Conservation (phyloP, 306 rosid genomes). For the Prinsepia uniflora region DNA sequence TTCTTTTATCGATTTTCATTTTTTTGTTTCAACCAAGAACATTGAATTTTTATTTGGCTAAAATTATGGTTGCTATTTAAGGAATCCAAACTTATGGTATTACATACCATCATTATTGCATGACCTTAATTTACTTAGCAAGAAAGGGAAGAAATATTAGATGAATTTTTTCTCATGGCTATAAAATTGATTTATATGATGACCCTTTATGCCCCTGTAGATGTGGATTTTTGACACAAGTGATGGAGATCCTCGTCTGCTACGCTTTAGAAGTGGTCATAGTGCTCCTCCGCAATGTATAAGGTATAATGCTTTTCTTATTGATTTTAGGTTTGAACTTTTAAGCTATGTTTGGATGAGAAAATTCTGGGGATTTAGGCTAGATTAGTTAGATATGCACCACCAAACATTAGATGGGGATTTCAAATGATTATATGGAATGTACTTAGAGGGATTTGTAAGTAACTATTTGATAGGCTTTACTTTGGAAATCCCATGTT, state of each 20-base stretch:
- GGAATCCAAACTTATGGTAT: neutral
- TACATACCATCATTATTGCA: neutral
- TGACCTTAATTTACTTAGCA: neutral
- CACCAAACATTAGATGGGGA: too few relatives aligned
- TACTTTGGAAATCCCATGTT: too few relatives aligned
- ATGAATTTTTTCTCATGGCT: neutral
- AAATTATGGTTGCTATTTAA: neutral
- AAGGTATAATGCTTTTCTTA: slow-evolving; percentile 48
- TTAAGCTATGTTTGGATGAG: too few relatives aligned
- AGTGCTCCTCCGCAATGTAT: slow-evolving; percentile 96
- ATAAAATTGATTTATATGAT: neutral
- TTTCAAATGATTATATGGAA: too few relatives aligned
- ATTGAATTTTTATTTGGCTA: neutral
- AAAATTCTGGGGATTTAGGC: too few relatives aligned
- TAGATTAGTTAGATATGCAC: too few relatives aligned
- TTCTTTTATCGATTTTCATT: neutral
- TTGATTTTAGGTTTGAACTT: slow-evolving; percentile 20
- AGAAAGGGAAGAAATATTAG: neutral
- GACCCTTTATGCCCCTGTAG: slow-evolving; percentile 30
- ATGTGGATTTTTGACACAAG: slow-evolving; percentile 97
- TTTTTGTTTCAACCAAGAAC: neutral
- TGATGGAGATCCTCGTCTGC: slow-evolving; percentile 87
- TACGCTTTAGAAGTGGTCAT: slow-evolving; percentile 87
- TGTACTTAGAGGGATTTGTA: too few relatives aligned
- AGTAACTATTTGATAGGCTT: too few relatives aligned